Percentiles rank a stretch among this genome's conserved stretches.
These are phyloP conservation scores for Penicillium thymicola DNA, from an alignment of 2,329 filamentous ascomycete genomes.

Conservation along the genomic window DNA sequence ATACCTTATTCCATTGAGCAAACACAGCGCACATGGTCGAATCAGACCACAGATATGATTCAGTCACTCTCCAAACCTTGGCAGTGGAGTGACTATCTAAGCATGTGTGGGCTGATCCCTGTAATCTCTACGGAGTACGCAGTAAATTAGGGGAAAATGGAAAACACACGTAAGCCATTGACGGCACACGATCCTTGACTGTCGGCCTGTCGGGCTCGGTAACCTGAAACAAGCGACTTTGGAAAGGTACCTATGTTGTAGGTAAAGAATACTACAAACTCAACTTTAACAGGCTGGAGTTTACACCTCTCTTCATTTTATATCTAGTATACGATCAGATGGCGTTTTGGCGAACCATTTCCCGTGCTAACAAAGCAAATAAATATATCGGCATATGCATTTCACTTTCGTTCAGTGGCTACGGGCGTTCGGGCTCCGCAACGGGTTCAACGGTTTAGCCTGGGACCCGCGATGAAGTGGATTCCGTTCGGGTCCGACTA, in stretches of 20 bases:
- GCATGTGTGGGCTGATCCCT: constrained; percentile 21
- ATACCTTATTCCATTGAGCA: not conserved
- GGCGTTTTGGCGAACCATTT: too few relatives aligned
- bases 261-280: not conserved
- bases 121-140: constrained; percentile 7
- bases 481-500: constrained; percentile 5
- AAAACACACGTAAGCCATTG: not conserved
- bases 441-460: constrained; percentile 16
- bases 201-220: not conserved
- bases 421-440: constrained; percentile 10
- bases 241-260: constrained; percentile 1
- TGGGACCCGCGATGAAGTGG: constrained; percentile 7
- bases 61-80: not conserved
- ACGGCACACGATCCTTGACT: not conserved
- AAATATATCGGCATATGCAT: not conserved
- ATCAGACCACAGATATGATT: constrained; percentile 16
- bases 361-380: too few relatives aligned
- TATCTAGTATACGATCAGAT: constrained; percentile 7
- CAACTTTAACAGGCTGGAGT: not conserved
- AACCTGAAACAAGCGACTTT: constrained; percentile 14
- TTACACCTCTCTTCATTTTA: not conserved
- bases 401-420: not conserved
- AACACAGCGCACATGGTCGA: constrained; percentile 1
- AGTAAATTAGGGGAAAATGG: not conserved
- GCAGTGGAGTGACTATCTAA: constrained; percentile 5